These are phyloP conservation scores for Dactylella cylindrospora DNA, from an alignment of 2,329 filamentous ascomycete species.

Conservation along the genomic window DNA sequence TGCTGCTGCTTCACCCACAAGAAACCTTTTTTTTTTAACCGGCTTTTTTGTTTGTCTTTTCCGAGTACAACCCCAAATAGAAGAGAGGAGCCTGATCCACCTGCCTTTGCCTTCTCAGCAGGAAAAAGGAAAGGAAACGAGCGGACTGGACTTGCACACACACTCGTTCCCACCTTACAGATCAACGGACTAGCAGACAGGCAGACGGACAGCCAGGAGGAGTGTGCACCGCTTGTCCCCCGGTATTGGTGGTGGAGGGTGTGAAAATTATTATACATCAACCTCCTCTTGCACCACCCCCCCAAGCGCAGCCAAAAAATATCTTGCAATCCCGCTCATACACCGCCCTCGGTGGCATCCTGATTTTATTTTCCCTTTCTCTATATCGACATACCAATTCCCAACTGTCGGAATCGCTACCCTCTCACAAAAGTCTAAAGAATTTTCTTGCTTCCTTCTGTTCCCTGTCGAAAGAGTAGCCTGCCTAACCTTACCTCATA, in stretches of 20 bases:
- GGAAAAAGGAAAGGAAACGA: not conserved
- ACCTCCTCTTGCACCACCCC: too few species aligned
- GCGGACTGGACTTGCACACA: too few species aligned
- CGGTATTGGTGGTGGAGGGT: too few species aligned
- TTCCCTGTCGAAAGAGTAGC: constrained; percentile 2
- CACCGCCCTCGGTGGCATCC: not conserved
- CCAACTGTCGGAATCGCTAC: constrained; percentile 16
- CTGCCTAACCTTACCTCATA: constrained; percentile 8
- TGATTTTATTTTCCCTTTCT: not conserved
- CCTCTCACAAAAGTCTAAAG: constrained; percentile 17
- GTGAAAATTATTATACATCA: too few species aligned
- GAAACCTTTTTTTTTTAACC: constrained; percentile 7
- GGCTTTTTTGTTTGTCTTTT: constrained; percentile 44
- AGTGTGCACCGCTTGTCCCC: too few species aligned
- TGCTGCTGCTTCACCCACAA: too few species aligned
- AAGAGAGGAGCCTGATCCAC: constrained; percentile 19
- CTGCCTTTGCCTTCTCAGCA: constrained; percentile 20
- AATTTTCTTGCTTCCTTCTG: not conserved
- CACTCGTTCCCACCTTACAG: not conserved
- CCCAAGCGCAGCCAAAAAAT: too few species aligned
- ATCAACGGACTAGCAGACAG: not conserved
- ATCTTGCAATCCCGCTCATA: not conserved
- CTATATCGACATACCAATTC: constrained; percentile 1
- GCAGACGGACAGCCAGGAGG: too few species aligned
- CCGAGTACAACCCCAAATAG: constrained; percentile 26